Conservation (phyloP, 306 rosid genomes). For the Vigna nakashimae region DNA sequence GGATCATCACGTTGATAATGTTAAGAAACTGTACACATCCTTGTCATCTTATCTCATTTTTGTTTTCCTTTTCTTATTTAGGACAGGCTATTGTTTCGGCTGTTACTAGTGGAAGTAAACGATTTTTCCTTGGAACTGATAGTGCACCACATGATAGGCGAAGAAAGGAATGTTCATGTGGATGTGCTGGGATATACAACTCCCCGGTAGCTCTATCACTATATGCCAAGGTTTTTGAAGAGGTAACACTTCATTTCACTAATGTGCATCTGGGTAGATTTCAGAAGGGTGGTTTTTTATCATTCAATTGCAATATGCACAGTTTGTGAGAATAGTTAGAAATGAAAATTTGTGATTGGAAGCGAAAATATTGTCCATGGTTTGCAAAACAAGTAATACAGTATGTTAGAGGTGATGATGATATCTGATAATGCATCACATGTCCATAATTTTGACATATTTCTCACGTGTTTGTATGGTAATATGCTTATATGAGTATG, state of each 20-base stretch:
- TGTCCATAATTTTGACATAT: constrained; percentile 5
- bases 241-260: constrained; percentile 55
- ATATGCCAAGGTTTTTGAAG: constrained; percentile 92
- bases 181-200: constrained; percentile 92
- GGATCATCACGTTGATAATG: constrained; percentile 12
- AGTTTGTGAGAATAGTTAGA: constrained; percentile 2
- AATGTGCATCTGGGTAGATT: constrained; percentile 21
- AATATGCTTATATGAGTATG: neutral
- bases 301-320: constrained; percentile 6
- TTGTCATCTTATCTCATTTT: constrained; percentile 28
- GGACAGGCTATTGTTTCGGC: constrained; percentile 86
- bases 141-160: constrained; percentile 94
- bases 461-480: constrained; percentile 8
- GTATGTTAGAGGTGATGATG: neutral
- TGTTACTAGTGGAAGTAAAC: constrained; percentile 82
- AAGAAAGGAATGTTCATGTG: constrained; percentile 79
- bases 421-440: neutral
- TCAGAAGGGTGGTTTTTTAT: neutral
- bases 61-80: constrained; percentile 39
- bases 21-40: neutral
- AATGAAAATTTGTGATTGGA: constrained; percentile 5
- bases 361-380: neutral
- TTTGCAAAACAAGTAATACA: constrained; percentile 18
- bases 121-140: constrained; percentile 91
- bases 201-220: constrained; percentile 84